These are phyloP conservation scores for Leccinellum luteum DNA, from an alignment of 768 basidiomycete genomes.

Conservation along the genomic window DNA sequence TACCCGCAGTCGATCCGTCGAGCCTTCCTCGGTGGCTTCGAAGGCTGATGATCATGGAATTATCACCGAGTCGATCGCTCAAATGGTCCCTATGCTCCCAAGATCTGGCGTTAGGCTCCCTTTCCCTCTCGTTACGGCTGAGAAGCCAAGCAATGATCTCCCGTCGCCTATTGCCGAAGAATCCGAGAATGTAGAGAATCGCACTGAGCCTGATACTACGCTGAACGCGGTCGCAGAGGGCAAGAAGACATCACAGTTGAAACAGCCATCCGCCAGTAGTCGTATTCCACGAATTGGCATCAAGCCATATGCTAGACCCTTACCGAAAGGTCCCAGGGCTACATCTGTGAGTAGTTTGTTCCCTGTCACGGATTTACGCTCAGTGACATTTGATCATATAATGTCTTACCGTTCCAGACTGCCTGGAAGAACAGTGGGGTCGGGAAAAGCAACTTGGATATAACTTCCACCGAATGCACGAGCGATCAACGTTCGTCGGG, in stretches of 20 bases:
- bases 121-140: constrained; percentile 26
- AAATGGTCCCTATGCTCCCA: constrained; percentile 5
- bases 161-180: constrained; percentile 37
- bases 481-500: constrained; percentile 10
- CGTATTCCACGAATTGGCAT: constrained; percentile 58
- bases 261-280: constrained; percentile 46
- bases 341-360: constrained; percentile 18
- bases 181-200: constrained; percentile 8
- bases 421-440: constrained; percentile 7
- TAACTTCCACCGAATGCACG: constrained; percentile 2
- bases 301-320: constrained; percentile 56
- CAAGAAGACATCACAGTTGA: constrained; percentile 44
- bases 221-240: constrained; percentile 19
- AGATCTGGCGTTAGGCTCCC: constrained; percentile 22
- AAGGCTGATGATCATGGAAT: constrained; percentile 13
- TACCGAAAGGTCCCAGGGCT: constrained; percentile 5
- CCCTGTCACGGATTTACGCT: background rate
- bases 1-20: constrained; percentile 31
- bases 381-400: constrained; percentile 5
- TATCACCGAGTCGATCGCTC: constrained; percentile 21
- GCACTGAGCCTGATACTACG: constrained; percentile 12
- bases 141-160: constrained; percentile 17
- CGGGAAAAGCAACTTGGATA: constrained; percentile 11
- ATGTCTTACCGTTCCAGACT: constrained; percentile 8
- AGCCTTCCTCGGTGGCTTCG: constrained; percentile 14